Conservation (phyloP, 805 yeast genomes). For the Candida andamanensis region DNA sequence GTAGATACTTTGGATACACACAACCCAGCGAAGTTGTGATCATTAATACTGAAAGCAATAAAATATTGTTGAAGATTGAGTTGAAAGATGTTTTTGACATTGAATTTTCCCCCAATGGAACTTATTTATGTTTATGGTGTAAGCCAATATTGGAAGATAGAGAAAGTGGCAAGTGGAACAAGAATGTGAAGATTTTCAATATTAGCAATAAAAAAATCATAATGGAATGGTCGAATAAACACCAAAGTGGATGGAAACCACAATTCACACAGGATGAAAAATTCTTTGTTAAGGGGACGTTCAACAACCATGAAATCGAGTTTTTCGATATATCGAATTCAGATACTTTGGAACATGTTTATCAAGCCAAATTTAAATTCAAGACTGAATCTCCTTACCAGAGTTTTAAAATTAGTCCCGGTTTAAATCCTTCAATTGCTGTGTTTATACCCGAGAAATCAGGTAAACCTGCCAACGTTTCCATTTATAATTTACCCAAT, state of each 20-base stretch:
- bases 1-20: slow-evolving; percentile 65
- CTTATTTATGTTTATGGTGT: slow-evolving; percentile 82
- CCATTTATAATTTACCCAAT: slow-evolving; percentile 76
- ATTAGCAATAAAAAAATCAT: slow-evolving; percentile 44
- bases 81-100: slow-evolving; percentile 72
- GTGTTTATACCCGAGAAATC: slow-evolving; percentile 81
- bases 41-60: slow-evolving; percentile 41
- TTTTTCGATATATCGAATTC: slow-evolving; percentile 50
- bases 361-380: slow-evolving; percentile 56
- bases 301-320: slow-evolving; percentile 57
- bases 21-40: slow-evolving; percentile 58
- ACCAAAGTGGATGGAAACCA: slow-evolving; percentile 89
- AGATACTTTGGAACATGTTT: slow-evolving; percentile 25
- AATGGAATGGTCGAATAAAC: slow-evolving; percentile 67
- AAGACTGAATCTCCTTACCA: slow-evolving; percentile 47
- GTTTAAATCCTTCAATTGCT: slow-evolving; percentile 84
- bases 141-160: slow-evolving; percentile 65
- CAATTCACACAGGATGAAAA: slow-evolving; percentile 82
- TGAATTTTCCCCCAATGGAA: slow-evolving; percentile 85
- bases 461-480: slow-evolving; percentile 87
- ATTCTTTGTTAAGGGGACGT: slow-evolving; percentile 51
- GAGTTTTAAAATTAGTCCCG: slow-evolving; percentile 72
- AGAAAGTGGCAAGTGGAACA: slow-evolving; percentile 67
- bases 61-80: slow-evolving; percentile 42
- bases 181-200: slow-evolving; percentile 77